A percentile compares a stretch with the other conserved stretches of the same genome.
Conservation (phyloP, 75 land plant genomes). For the Pinus taeda region DNA sequence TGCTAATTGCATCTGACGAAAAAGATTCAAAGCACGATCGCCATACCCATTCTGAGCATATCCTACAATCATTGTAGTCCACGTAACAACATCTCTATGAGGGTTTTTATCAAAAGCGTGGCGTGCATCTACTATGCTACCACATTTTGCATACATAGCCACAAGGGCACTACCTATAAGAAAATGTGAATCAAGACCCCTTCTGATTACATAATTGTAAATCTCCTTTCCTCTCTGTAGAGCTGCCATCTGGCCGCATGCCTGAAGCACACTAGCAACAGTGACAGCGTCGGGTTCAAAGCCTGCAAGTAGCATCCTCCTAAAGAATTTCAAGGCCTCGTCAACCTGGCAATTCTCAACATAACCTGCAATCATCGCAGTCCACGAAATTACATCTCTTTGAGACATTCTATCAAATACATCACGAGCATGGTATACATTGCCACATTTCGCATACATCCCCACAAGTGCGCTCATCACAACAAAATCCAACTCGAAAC, state of each 20-base stretch:
- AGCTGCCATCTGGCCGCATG: background rate
- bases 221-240: constrained; percentile 7
- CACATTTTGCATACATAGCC: constrained; percentile 12
- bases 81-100: constrained; percentile 12
- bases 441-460: background rate
- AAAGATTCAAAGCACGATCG: constrained; percentile 23
- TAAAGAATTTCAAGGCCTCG: constrained; percentile 1
- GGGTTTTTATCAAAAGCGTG: constrained; percentile 4
- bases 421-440: background rate
- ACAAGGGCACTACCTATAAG: constrained; percentile 11
- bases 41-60: constrained; percentile 54
- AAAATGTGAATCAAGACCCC: constrained; percentile 2
- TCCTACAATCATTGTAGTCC: constrained; percentile 63
- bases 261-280: background rate
- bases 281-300: background rate
- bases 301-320: background rate
- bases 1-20: constrained; percentile 32
- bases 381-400: constrained; percentile 13
- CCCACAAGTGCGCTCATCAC: background rate
- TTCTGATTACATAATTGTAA: background rate
- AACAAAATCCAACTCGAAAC: background rate
- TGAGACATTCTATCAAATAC: constrained; percentile 2
- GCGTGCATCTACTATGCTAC: background rate
- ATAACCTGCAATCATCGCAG: constrained; percentile 6
- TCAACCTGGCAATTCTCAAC: background rate